Percentiles rank a stretch among this genome's conserved stretches.
Evolutionary conservation across 2,329 filamentous ascomycete species (phyloP).

Genomic region (Ophiostoma perfectum): DNA sequence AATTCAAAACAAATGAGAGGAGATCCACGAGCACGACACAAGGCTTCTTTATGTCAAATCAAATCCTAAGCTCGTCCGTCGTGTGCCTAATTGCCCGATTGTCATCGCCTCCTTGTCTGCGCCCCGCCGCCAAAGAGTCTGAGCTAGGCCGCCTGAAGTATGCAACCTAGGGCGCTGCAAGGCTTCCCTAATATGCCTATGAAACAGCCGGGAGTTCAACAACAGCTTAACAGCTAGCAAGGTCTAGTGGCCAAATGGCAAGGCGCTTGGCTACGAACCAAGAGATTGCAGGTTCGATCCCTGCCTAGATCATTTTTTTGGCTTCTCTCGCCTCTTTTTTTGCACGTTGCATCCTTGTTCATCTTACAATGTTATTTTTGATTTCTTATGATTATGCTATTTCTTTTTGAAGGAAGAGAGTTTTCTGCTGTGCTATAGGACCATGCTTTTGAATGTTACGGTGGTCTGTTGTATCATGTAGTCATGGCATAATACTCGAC

Average conservation of each 20-base stretch:
- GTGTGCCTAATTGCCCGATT: background rate
- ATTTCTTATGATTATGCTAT: no score
- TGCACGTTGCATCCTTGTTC: background rate
- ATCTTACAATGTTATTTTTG: no score
- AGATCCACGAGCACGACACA: background rate
- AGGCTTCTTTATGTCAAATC: background rate
- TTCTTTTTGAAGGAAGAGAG: no score
- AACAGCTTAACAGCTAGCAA: background rate
- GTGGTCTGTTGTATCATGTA: no score
- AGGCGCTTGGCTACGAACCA: slow-evolving; percentile 38
- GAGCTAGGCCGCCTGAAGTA: background rate
- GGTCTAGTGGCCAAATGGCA: slow-evolving; percentile 33
- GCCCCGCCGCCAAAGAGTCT: slow-evolving; percentile 1
- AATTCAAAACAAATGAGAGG: background rate
- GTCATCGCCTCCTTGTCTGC: background rate
- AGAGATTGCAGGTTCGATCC: slow-evolving; percentile 37
- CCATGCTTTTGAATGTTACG: no score
- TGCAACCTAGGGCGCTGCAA: background rate
- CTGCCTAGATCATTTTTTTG: slow-evolving; percentile 30
- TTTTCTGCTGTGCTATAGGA: no score
- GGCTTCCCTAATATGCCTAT: background rate
- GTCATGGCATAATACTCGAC: no score
- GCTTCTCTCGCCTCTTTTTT: background rate
- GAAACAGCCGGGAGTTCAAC: background rate
- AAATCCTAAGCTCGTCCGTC: background rate